Conservation (phyloP, 495 filamentous ascomycete genomes). For the Chaetomium tenue region DNA sequence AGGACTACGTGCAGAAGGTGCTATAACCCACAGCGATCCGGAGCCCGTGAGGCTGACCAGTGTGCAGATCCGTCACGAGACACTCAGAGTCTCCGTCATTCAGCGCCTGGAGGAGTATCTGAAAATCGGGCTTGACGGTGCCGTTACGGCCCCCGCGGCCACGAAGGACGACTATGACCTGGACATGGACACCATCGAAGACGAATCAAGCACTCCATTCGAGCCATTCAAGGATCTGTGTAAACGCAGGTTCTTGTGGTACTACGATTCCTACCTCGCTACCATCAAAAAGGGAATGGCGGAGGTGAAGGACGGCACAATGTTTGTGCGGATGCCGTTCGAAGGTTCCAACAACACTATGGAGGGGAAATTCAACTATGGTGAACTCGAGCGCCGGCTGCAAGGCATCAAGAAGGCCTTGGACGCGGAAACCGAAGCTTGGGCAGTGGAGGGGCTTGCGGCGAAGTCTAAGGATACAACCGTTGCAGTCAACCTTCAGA, state of each 20-base stretch:
- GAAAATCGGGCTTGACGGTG: slow-evolving; percentile 57
- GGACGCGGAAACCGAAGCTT: slow-evolving; percentile 67
- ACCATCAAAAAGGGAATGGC: slow-evolving; percentile 63
- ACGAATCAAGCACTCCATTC: slow-evolving; percentile 54
- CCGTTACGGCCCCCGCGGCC: slow-evolving; percentile 34
- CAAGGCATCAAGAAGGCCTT: slow-evolving; percentile 62
- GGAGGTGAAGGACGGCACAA: slow-evolving; percentile 56
- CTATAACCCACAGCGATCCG: background rate
- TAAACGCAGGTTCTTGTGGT: slow-evolving; percentile 95
- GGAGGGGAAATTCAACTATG: slow-evolving; percentile 84
- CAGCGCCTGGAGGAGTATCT: slow-evolving; percentile 79
- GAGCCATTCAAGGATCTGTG: slow-evolving; percentile 85
- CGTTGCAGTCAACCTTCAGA: slow-evolving; percentile 75
- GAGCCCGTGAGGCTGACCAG: slow-evolving; percentile 17
- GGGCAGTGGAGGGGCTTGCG: slow-evolving; percentile 65
- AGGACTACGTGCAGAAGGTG: slow-evolving; percentile 85
- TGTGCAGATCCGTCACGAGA: slow-evolving; percentile 83
- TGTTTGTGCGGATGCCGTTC: slow-evolving; percentile 80
- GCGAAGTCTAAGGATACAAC: slow-evolving; percentile 65
- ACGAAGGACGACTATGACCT: slow-evolving; percentile 53
- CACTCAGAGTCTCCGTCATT: slow-evolving; percentile 80
- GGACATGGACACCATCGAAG: slow-evolving; percentile 53
- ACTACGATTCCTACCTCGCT: slow-evolving; percentile 79
- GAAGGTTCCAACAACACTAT: slow-evolving; percentile 76
- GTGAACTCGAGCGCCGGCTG: slow-evolving; percentile 67